Evolutionary conservation across 495 filamentous ascomycete genomes (phyloP).

Genomic region (Bathelium albidoporum): DNA sequence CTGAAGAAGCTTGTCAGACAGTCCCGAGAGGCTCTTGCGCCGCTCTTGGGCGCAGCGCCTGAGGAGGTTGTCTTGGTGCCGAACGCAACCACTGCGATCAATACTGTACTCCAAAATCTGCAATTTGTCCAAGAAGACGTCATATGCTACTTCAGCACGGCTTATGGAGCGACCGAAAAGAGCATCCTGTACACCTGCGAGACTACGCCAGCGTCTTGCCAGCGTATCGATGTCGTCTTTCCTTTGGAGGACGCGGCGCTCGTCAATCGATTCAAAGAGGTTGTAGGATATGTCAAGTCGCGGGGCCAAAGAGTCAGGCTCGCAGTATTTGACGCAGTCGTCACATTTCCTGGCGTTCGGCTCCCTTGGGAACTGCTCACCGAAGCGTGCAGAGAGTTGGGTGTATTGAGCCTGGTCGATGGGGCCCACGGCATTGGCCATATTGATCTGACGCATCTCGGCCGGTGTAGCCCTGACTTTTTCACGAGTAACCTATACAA

Average conservation of each 20-base stretch:
- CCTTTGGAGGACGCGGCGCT: slow-evolving; percentile 53
- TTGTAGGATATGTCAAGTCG: background rate
- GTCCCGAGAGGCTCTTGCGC: slow-evolving; percentile 53
- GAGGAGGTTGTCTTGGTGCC: slow-evolving; percentile 63
- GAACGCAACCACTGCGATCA: slow-evolving; percentile 74
- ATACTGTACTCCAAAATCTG: slow-evolving; percentile 69
- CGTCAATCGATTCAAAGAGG: slow-evolving; percentile 13
- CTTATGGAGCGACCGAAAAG: slow-evolving; percentile 69
- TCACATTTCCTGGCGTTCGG: slow-evolving; percentile 61
- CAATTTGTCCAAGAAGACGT: slow-evolving; percentile 33
- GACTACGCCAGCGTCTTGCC: slow-evolving; percentile 32
- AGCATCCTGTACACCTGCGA: slow-evolving; percentile 61
- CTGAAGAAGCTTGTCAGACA: slow-evolving; percentile 24
- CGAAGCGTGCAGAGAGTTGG: slow-evolving; percentile 48
- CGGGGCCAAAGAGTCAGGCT: slow-evolving; percentile 34
- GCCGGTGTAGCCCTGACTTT: slow-evolving; percentile 56
- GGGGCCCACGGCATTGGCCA: slow-evolving; percentile 77
- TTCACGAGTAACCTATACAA: slow-evolving; percentile 79
- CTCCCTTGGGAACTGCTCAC: slow-evolving; percentile 67
- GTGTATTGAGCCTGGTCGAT: slow-evolving; percentile 57
- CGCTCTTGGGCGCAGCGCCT: slow-evolving; percentile 48
- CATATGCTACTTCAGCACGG: slow-evolving; percentile 51
- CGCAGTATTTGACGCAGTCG: slow-evolving; percentile 69
- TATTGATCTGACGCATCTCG: slow-evolving; percentile 52
- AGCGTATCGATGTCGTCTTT: slow-evolving; percentile 40